Percentiles rank a stretch among this genome's conserved stretches.
Evolutionary conservation across 2,329 filamentous ascomycete genomes (phyloP).

Genomic region (Ascochyta viciae-villosae): DNA sequence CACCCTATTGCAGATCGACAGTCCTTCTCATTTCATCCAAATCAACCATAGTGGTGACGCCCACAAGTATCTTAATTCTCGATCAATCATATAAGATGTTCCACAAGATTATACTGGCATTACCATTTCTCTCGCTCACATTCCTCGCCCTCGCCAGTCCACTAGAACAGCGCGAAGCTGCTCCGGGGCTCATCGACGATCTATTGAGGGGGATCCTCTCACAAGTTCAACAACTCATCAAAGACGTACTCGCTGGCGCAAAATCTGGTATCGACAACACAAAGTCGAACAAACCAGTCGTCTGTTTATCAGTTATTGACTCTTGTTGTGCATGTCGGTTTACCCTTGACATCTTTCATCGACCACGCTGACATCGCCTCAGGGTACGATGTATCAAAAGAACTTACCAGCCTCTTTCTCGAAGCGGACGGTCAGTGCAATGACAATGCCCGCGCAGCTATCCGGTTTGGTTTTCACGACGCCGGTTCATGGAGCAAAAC

Average conservation of each 20-base stretch:
- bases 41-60: neutral
- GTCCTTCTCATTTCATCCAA: neutral
- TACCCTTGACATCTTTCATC: neutral
- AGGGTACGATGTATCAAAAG: slow-evolving; percentile 44
- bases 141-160: slow-evolving; percentile 30
- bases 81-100: slow-evolving; percentile 20
- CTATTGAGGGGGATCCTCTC: slow-evolving; percentile 28
- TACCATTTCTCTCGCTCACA: slow-evolving; percentile 26
- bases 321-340: slow-evolving; percentile 42
- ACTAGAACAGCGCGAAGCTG: slow-evolving; percentile 28
- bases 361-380: slow-evolving; percentile 14
- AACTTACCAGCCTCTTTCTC: slow-evolving; percentile 37
- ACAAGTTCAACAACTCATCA: slow-evolving; percentile 31
- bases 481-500: slow-evolving; percentile 47
- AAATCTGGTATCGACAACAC: slow-evolving; percentile 37
- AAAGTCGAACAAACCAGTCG: slow-evolving; percentile 28
- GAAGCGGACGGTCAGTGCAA: slow-evolving; percentile 39
- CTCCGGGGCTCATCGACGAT: slow-evolving; percentile 34
- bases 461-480: slow-evolving; percentile 47
- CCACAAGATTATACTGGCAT: slow-evolving; percentile 20
- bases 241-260: slow-evolving; percentile 36
- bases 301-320: slow-evolving; percentile 32
- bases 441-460: slow-evolving; percentile 44
- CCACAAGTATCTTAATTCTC: neutral
- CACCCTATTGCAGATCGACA: neutral